phyloP scores from a whole-genome alignment of 352 stramenopile genomes.

The Pythium pyrilobum region DNA sequence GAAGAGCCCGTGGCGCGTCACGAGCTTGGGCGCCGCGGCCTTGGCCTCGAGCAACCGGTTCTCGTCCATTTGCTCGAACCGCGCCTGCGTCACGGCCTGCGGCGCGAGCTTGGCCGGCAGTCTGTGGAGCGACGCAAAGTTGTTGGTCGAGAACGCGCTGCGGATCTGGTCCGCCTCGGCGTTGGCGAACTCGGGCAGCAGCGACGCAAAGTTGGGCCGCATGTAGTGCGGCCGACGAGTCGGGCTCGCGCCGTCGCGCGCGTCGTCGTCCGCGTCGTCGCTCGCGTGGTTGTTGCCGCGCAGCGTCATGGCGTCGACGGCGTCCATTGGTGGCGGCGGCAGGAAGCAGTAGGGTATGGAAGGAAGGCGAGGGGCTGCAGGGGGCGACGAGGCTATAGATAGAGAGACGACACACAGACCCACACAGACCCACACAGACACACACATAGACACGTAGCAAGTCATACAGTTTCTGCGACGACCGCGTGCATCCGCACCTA shows the following conservation, averaged over 20 bases:
- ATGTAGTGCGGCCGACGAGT: slow-evolving; percentile 83
- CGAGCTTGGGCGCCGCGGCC: slow-evolving; percentile 32
- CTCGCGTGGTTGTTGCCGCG: background rate
- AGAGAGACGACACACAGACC: too few species aligned
- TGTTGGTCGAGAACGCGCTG: slow-evolving; percentile 58
- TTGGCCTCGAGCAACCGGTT: slow-evolving; percentile 45
- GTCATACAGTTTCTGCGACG: too few species aligned
- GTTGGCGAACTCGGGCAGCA: slow-evolving; percentile 78
- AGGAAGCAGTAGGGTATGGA: too few species aligned
- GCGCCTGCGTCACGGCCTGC: slow-evolving; percentile 57
- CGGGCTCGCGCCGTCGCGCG: background rate
- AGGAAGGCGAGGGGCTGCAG: too few species aligned
- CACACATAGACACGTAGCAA: too few species aligned
- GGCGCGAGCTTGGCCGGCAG: slow-evolving; percentile 44
- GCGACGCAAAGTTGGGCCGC: slow-evolving; percentile 76
- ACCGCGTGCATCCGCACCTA: background rate
- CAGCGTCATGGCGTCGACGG: background rate
- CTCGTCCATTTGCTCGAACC: slow-evolving; percentile 74
- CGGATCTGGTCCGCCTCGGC: slow-evolving; percentile 70
- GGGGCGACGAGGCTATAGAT: too few species aligned
- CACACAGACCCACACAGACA: too few species aligned
- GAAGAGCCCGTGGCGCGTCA: slow-evolving; percentile 68
- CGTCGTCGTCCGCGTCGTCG: background rate
- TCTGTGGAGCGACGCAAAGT: slow-evolving; percentile 65
- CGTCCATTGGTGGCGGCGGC: too few species aligned